Percentiles rank a stretch among this genome's conserved stretches.
phyloP scores from a whole-genome alignment of 495 filamentous ascomycete species.

The Sordaria brevicollis region DNA sequence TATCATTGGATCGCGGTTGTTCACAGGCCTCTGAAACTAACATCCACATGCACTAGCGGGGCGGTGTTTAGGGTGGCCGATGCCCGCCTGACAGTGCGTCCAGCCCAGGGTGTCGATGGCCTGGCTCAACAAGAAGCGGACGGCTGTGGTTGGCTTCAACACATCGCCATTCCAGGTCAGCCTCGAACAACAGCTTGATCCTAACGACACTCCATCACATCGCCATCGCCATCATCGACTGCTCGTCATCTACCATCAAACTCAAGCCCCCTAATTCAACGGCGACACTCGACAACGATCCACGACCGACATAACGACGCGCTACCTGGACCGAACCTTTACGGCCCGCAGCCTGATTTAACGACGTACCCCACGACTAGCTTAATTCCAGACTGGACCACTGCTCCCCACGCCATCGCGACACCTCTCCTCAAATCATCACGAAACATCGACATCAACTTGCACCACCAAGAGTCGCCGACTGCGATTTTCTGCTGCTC shows the following conservation, averaged over 20 bases:
- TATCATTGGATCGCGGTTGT: not conserved
- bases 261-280: not conserved
- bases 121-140: not conserved
- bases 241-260: not conserved
- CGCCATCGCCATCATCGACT: not conserved
- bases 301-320: not conserved
- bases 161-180: not conserved
- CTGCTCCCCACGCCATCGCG: not conserved
- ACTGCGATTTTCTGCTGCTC: not conserved
- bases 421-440: not conserved
- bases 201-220: not conserved
- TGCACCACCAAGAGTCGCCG: not conserved
- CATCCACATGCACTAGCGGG: not conserved
- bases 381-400: not conserved
- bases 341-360: not conserved
- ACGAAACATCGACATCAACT: not conserved
- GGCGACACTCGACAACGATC: not conserved
- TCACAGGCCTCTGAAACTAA: not conserved
- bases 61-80: constrained; percentile 4
- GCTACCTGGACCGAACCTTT: not conserved
- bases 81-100: not conserved
- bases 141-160: not conserved
- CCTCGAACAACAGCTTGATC: not conserved
- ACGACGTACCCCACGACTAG: not conserved
- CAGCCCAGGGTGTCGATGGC: not conserved